These are phyloP conservation scores for Canavalia ensiformis DNA, from an alignment of 306 rosid genomes.

Conservation along the genomic window DNA sequence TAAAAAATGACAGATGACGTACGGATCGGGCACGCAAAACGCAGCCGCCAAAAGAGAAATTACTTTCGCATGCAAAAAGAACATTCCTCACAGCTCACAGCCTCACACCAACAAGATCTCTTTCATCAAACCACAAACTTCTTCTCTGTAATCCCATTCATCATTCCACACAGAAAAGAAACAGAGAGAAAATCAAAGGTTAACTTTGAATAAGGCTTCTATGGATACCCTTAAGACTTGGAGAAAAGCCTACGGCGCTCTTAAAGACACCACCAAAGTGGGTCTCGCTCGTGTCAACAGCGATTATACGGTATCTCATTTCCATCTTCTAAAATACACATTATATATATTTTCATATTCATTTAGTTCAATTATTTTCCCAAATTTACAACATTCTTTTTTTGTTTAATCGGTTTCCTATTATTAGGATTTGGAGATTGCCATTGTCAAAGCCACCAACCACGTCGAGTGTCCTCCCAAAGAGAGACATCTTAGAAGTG, in stretches of 20 bases:
- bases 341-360: not conserved
- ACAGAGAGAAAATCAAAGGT: too few species aligned
- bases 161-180: too few species aligned
- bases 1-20: too few species aligned
- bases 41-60: too few species aligned
- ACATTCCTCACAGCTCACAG: too few species aligned
- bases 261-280: slow-evolving; percentile 88
- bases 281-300: slow-evolving; percentile 96
- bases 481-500: slow-evolving; percentile 86
- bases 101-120: too few species aligned
- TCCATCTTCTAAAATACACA: not conserved
- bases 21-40: too few species aligned
- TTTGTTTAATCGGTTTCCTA: slow-evolving; percentile 35
- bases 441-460: slow-evolving; percentile 92
- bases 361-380: not conserved
- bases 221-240: slow-evolving; percentile 84
- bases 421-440: slow-evolving; percentile 90
- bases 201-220: not conserved
- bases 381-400: not conserved
- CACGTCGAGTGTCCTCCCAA: slow-evolving; percentile 94
- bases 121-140: too few species aligned
- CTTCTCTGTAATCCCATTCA: too few species aligned
- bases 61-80: too few species aligned
- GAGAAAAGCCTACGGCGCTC: slow-evolving; percentile 87
- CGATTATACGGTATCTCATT: slow-evolving; percentile 62